Percentiles rank a stretch among this genome's conserved stretches.
Evolutionary conservation across 2,329 filamentous ascomycete genomes (phyloP).

Genomic region (Beauveria bassiana): DNA sequence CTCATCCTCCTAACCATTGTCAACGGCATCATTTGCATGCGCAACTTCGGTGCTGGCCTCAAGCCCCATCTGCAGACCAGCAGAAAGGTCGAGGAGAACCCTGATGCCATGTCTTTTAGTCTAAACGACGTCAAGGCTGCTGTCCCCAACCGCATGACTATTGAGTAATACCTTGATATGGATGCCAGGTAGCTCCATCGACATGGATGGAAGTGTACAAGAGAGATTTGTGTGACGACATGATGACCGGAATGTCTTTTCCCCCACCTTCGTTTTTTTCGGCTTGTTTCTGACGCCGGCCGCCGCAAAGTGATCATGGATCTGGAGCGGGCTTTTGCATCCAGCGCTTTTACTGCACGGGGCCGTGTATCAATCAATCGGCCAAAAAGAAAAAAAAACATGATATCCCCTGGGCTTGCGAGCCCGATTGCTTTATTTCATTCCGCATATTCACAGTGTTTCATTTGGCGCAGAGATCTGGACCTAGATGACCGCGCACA

Average conservation of each 20-base stretch:
- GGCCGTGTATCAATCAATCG: not conserved
- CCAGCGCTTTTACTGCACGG: not conserved
- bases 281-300: not conserved
- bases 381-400: constrained; percentile 11
- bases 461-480: constrained; percentile 5
- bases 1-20: constrained; percentile 82
- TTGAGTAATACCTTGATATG: constrained; percentile 36
- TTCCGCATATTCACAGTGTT: constrained; percentile 10
- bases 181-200: not conserved
- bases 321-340: constrained; percentile 1
- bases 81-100: constrained; percentile 43
- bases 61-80: constrained; percentile 69
- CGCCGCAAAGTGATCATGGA: not conserved
- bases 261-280: not conserved
- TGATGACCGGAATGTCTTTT: constrained; percentile 8
- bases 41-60: constrained; percentile 83
- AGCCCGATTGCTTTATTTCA: not conserved
- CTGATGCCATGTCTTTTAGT: constrained; percentile 48
- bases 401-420: constrained; percentile 13
- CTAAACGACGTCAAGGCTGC: constrained; percentile 49
- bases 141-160: constrained; percentile 51
- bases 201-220: constrained; percentile 7
- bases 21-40: constrained; percentile 79
- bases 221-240: constrained; percentile 6
- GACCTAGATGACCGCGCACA: constrained; percentile 3